Conservation (phyloP, 495 filamentous ascomycete genomes). For the Terfezia boudieri region DNA sequence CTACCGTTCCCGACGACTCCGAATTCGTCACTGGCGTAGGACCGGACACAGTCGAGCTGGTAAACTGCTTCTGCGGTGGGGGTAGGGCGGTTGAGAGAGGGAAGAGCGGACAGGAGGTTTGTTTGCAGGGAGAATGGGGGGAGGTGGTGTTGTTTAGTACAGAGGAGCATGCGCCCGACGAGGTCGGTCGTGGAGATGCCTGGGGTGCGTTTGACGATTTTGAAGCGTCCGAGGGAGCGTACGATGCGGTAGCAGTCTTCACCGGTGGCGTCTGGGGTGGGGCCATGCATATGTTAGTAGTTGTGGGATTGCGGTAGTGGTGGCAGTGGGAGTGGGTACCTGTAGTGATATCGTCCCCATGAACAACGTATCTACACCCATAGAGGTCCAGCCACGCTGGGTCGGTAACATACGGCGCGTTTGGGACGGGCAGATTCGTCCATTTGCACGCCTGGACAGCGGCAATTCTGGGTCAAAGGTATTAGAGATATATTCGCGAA, state of each 20-base stretch:
- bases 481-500: neutral
- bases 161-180: constrained; percentile 89
- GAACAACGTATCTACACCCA: constrained; percentile 77
- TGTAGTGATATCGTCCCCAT: constrained; percentile 79
- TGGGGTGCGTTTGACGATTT: constrained; percentile 85
- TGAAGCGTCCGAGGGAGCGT: constrained; percentile 74
- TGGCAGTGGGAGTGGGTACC: neutral
- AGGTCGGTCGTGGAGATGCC: constrained; percentile 94
- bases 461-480: constrained; percentile 24
- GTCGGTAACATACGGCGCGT: constrained; percentile 86
- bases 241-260: constrained; percentile 96
- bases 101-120: constrained; percentile 25
- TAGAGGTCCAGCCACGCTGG: constrained; percentile 86
- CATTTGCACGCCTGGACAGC: constrained; percentile 90
- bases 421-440: constrained; percentile 58
- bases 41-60: constrained; percentile 46
- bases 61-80: constrained; percentile 29
- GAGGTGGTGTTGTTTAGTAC: constrained; percentile 74
- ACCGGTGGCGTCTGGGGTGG: constrained; percentile 37
- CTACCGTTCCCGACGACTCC: constrained; percentile 13
- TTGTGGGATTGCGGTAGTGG: neutral
- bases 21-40: constrained; percentile 70
- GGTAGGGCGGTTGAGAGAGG: neutral
- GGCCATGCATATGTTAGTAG: neutral
- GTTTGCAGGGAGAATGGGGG: constrained; percentile 32